Evolutionary conservation across 2,329 filamentous ascomycete genomes (phyloP).

Genomic region (Trichoderma sp.): DNA sequence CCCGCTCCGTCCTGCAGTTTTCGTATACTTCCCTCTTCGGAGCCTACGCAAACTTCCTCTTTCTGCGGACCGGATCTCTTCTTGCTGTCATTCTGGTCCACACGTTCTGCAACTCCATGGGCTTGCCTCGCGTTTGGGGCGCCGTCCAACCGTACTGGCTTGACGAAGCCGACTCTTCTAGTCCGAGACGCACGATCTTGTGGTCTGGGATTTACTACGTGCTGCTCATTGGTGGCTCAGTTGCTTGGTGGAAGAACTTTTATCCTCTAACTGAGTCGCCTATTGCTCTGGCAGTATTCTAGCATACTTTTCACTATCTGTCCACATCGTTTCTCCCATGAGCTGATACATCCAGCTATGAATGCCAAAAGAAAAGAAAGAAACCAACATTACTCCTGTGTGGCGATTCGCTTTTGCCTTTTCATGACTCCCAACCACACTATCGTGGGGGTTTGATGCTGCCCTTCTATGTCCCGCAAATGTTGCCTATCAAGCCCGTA

Average conservation of each 20-base stretch:
- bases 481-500: not conserved
- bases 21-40: conserved; percentile 90
- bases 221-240: conserved; percentile 68
- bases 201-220: conserved; percentile 82
- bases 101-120: conserved; percentile 89
- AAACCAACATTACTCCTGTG: not conserved
- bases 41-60: conserved; percentile 87
- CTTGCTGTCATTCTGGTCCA: conserved; percentile 74
- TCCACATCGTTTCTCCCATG: not conserved
- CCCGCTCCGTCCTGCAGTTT: conserved; percentile 79
- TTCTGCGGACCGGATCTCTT: conserved; percentile 79
- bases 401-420: not conserved
- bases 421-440: not conserved
- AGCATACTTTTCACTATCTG: conserved; percentile 23
- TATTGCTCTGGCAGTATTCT: conserved; percentile 32
- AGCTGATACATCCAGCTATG: not conserved
- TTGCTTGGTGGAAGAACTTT: conserved; percentile 67
- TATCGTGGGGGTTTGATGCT: not conserved
- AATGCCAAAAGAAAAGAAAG: not conserved
- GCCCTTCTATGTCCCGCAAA: not conserved
- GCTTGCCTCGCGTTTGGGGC: conserved; percentile 83
- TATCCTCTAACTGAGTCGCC: conserved; percentile 65
- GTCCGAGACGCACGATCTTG: conserved; percentile 26
- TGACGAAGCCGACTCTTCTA: conserved; percentile 25
- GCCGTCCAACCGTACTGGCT: conserved; percentile 58